Percentiles rank a stretch among this genome's conserved stretches.
These are phyloP conservation scores for Bruguiera parviflora DNA, from an alignment of 345 rosid species.

Conservation along the genomic window DNA sequence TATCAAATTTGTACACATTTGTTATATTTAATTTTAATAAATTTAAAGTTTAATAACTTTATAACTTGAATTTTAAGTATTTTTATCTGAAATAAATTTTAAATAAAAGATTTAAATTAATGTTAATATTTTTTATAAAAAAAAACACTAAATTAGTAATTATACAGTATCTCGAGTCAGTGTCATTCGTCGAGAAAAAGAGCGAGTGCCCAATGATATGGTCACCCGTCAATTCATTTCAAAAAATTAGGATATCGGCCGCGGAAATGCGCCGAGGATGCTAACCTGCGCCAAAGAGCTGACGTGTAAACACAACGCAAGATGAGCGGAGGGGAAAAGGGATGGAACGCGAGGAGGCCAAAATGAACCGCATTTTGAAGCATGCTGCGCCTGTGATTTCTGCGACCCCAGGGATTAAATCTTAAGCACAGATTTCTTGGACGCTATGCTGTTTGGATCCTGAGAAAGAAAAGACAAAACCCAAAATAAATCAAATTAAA, in stretches of 20 bases:
- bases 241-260: no score
- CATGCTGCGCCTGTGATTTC: not conserved
- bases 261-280: not conserved
- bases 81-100: no score
- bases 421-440: constrained; percentile 5
- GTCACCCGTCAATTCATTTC: no score
- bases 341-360: not conserved
- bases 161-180: no score
- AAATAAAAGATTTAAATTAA: no score
- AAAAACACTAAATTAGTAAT: no score
- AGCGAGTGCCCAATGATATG: no score
- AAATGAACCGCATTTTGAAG: constrained; percentile 20
- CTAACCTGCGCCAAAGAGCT: constrained; percentile 3
- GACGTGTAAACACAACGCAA: not conserved
- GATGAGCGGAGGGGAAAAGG: not conserved
- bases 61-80: no score
- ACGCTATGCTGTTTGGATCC: constrained; percentile 14
- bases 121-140: no score
- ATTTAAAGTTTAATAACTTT: no score
- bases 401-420: not conserved
- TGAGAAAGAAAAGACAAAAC: not conserved
- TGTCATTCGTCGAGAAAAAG: no score
- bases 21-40: not conserved
- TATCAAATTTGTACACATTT: no score
- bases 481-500: not conserved